Percentiles rank a stretch among this genome's conserved stretches.
These are phyloP conservation scores for Prunella vulgaris DNA, from an alignment of 257 asterid species.

Conservation along the genomic window DNA sequence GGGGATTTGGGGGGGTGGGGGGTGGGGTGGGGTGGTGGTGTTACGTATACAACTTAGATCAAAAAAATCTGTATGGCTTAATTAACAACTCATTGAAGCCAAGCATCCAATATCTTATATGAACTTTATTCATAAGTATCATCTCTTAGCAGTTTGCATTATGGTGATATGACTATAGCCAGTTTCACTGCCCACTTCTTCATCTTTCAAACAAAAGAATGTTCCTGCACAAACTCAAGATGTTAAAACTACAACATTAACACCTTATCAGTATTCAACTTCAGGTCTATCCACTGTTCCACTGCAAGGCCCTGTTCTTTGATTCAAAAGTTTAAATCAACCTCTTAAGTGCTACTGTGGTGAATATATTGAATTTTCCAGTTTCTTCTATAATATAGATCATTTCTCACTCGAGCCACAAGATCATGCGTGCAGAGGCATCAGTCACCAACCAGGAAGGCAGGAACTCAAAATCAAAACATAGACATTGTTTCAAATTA, in stretches of 20 bases:
- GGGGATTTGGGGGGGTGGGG: background rate
- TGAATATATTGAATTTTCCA: background rate
- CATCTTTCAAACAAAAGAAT: background rate
- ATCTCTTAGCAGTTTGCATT: too few species aligned
- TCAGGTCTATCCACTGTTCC: background rate
- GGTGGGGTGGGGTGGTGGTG: too few species aligned
- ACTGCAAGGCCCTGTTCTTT: background rate
- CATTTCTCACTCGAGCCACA: background rate
- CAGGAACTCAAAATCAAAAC: background rate
- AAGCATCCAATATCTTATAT: too few species aligned
- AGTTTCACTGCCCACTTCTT: background rate
- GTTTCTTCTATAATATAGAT: background rate
- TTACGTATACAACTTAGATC: too few species aligned
- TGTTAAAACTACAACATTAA: background rate
- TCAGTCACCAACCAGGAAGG: background rate
- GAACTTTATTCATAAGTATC: too few species aligned
- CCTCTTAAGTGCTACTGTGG: background rate
- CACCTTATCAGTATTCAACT: background rate
- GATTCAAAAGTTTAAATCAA: background rate
- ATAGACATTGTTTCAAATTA: background rate
- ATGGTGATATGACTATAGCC: background rate
- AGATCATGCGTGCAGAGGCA: background rate
- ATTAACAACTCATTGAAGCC: too few species aligned
- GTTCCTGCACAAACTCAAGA: background rate
- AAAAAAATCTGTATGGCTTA: background rate